Percentiles rank a stretch among this genome's conserved stretches.
These are phyloP conservation scores for Cryptococcus jaspeensis DNA, from an alignment of 1,284 basidiomycete genomes.

Conservation along the genomic window DNA sequence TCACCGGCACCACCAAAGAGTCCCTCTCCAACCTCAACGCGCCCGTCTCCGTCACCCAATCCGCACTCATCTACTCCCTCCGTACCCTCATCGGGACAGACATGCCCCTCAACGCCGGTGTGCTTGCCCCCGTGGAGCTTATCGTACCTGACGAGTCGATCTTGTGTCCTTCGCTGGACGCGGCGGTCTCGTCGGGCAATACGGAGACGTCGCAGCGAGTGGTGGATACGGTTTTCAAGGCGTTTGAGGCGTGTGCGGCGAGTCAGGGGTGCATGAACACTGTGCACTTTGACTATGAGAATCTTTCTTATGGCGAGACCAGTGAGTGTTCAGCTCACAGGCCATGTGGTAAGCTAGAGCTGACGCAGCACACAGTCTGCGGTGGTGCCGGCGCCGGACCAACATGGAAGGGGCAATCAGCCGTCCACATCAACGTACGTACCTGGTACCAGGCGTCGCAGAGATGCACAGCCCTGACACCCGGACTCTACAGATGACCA, in stretches of 20 bases:
- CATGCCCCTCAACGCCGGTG: constrained; percentile 62
- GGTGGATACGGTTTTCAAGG: constrained; percentile 90
- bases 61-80: constrained; percentile 91
- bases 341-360: neutral
- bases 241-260: constrained; percentile 88
- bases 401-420: constrained; percentile 71
- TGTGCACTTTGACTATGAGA: constrained; percentile 13
- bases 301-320: constrained; percentile 14
- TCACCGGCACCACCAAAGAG: constrained; percentile 81
- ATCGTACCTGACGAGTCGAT: constrained; percentile 53
- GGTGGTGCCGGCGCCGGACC: constrained; percentile 92
- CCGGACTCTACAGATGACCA: constrained; percentile 8
- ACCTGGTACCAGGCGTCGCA: too few relatives aligned
- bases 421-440: constrained; percentile 12
- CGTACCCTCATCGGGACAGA: constrained; percentile 87
- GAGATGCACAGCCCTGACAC: neutral
- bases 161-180: constrained; percentile 76
- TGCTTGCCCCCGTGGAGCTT: constrained; percentile 41
- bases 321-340: constrained; percentile 2
- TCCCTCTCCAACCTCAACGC: constrained; percentile 54
- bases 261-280: constrained; percentile 66
- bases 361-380: constrained; percentile 38
- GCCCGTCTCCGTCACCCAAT: constrained; percentile 83
- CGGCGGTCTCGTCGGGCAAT: constrained; percentile 91
- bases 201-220: constrained; percentile 90